Percentiles rank a stretch among this genome's conserved stretches.
Evolutionary conservation across 2,329 filamentous ascomycete genomes (phyloP).

Genomic region (Colletotrichum caudatum): DNA sequence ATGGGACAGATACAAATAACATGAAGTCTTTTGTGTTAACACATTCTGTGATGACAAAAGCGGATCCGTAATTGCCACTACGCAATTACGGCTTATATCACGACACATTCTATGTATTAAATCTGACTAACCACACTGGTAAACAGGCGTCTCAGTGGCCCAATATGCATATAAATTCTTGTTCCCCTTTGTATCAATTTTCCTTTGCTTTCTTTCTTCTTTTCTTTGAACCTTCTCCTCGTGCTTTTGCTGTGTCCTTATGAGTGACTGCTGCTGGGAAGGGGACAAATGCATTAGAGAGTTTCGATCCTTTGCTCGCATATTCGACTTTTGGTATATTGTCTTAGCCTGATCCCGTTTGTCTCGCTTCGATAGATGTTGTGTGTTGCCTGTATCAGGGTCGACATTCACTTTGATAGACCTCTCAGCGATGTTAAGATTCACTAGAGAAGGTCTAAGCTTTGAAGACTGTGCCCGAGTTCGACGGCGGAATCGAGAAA

Average conservation of each 20-base stretch:
- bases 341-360: constrained; percentile 33
- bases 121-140: constrained; percentile 15
- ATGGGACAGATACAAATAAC: neutral
- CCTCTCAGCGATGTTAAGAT: neutral
- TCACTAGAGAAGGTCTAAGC: neutral
- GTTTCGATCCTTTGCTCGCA: constrained; percentile 46
- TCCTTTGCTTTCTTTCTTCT: constrained; percentile 41
- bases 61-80: no score
- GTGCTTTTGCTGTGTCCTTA: constrained; percentile 47
- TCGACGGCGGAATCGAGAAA: neutral
- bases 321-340: constrained; percentile 44
- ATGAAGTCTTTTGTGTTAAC: neutral
- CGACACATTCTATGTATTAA: no score
- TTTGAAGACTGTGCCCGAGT: neutral
- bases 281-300: constrained; percentile 47
- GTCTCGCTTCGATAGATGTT: constrained; percentile 30
- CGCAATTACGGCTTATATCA: no score
- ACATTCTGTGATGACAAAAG: no score
- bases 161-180: constrained; percentile 45
- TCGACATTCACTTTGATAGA: neutral
- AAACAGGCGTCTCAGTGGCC: constrained; percentile 41
- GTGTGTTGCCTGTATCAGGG: neutral
- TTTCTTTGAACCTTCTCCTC: constrained; percentile 44
- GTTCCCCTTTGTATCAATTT: constrained; percentile 44
- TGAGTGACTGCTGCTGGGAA: constrained; percentile 47